A percentile compares a stretch with the other conserved stretches of the same genome.
These are phyloP conservation scores for Polytrichum commune DNA, from an alignment of 225 moss, liverwort and hornwort species.

Conservation along the genomic window DNA sequence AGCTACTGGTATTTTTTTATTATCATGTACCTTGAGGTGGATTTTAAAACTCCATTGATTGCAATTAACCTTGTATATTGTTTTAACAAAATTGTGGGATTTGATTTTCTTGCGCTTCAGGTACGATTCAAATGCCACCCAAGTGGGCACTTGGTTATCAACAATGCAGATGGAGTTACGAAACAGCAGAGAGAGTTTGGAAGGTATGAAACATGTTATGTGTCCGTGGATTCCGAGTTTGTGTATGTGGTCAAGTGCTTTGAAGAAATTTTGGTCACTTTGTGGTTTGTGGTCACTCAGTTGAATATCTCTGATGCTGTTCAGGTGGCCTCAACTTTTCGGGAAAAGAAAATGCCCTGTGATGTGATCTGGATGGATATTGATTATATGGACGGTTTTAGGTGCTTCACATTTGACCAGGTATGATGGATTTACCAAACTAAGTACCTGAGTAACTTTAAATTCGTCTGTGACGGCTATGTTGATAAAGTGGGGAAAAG, in stretches of 20 bases:
- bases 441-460: too few species aligned
- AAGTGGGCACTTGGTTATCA: slow-evolving; percentile 96
- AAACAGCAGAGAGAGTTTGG: slow-evolving; percentile 63
- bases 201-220: slow-evolving; percentile 35
- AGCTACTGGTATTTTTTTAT: slow-evolving; percentile 55
- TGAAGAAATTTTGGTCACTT: neutral
- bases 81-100: too few species aligned
- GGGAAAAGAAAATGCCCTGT: slow-evolving; percentile 78
- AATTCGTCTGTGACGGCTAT: too few species aligned
- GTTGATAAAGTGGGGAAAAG: too few species aligned
- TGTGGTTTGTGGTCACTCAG: neutral
- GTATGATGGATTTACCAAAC: slow-evolving; percentile 21
- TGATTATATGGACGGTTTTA: slow-evolving; percentile 89
- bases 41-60: too few species aligned
- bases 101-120: slow-evolving; percentile 19
- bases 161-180: slow-evolving; percentile 92
- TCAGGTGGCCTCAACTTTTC: slow-evolving; percentile 73
- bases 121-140: slow-evolving; percentile 82
- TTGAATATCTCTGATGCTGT: neutral
- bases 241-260: neutral
- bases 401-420: slow-evolving; percentile 77
- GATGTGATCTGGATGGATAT: slow-evolving; percentile 99
- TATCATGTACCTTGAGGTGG: neutral
- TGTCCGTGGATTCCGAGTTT: neutral
- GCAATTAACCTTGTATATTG: too few species aligned